Base-by-base conservation (phyloP, 805 yeast genomes). In the Pichia pseudocactophila region DNA sequence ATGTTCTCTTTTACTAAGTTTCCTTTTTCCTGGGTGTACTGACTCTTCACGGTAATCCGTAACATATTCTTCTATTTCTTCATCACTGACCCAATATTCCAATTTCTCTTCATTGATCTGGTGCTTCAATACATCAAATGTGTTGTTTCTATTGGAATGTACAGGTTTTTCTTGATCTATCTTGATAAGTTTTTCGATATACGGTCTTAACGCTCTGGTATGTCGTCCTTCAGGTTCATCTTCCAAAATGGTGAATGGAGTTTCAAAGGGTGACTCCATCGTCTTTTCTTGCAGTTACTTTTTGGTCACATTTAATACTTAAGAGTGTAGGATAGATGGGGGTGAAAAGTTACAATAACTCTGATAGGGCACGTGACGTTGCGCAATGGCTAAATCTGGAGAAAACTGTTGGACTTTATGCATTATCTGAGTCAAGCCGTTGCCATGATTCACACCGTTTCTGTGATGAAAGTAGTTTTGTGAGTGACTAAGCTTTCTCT, bases 21-120 rank as follows among this genome's bases (percentile, higher is more conserved):
- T 30, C 17, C 15, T 26, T 3, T 34, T 2, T 32, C 20, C 34
- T 15, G 34, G 28, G 12, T 16, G 15, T 3, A 26, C 25, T 5
- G 26, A 28, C 2, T 31, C 15, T 7, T 10, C 35, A 15, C 18
- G 16, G n/a, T 11, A 34, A 30, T 20, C 9, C 16, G 36, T 22
- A 25, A n/a, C 16, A 3, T 37, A 16, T 36, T 32, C 15, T 6
- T 41, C 40, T 6, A 34, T 37, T 13, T 42, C 49, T 11, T 40
- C 37, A n/a, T 43, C 45, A n/a, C 43, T 30, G 2, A 53, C 6
- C 60, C 61, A 56, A 10, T 39, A 34, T 34, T 57, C 61, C 15
- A 38, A 46, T 1, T 56, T 43, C 5, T 35, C 36, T 20, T 55
- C 57, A 10, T 48, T 36, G 2, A 50, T 41, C 0, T 50, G 51